Percentiles rank a stretch among this genome's conserved stretches.
These are phyloP conservation scores for Trichoderma koningiopsis DNA, from an alignment of 2,329 filamentous ascomycete species.

Conservation along the genomic window DNA sequence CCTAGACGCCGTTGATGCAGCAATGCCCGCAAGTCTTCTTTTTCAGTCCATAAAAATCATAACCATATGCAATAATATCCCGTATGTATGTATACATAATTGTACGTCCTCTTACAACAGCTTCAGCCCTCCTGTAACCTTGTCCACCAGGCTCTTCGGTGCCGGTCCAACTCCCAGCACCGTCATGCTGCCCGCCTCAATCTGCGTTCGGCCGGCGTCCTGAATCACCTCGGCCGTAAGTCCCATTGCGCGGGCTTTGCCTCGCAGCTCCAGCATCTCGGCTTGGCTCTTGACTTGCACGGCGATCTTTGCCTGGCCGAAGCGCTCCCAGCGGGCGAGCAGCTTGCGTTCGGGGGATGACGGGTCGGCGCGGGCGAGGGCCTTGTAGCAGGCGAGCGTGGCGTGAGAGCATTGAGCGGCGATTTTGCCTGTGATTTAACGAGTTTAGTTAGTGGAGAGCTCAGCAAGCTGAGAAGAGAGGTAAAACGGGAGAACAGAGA, in stretches of 20 bases:
- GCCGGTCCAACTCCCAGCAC: conserved; percentile 83
- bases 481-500: background rate
- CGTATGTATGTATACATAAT: background rate
- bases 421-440: conserved; percentile 72
- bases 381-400: conserved; percentile 97
- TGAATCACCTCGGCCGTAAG: conserved; percentile 87
- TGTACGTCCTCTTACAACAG: conserved; percentile 59
- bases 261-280: conserved; percentile 72
- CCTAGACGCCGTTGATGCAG: conserved; percentile 17
- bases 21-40: background rate
- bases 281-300: conserved; percentile 87
- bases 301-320: conserved; percentile 91
- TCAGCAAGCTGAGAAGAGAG: background rate
- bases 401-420: conserved; percentile 94
- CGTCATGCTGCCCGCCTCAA: conserved; percentile 87
- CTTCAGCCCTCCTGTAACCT: conserved; percentile 83
- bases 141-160: conserved; percentile 82
- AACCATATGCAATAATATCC: background rate
- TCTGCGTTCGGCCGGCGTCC: conserved; percentile 96
- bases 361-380: conserved; percentile 62
- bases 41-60: background rate
- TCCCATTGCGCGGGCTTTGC: conserved; percentile 78
- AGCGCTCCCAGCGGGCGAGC: conserved; percentile 80
- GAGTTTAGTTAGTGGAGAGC: background rate
- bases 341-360: conserved; percentile 60